These are phyloP conservation scores for Mycena epipterygia DNA, from an alignment of 768 basidiomycete genomes.

Conservation along the genomic window DNA sequence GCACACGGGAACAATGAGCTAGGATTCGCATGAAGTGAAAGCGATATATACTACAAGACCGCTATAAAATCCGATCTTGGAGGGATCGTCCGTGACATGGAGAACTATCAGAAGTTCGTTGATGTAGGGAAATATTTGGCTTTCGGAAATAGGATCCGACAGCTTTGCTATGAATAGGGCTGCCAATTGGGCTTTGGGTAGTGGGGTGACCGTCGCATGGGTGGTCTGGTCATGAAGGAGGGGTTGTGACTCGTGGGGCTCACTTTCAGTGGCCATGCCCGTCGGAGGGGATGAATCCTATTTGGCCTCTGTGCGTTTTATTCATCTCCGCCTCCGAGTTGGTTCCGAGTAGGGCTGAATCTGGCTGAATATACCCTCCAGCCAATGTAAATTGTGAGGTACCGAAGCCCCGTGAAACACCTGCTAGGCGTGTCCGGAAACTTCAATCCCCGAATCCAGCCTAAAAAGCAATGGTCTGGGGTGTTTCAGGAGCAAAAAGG, in stretches of 20 bases:
- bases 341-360: no score
- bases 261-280: not conserved
- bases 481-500: no score
- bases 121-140: slow-evolving; percentile 77
- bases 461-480: no score
- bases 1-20: not conserved
- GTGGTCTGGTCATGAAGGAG: not conserved
- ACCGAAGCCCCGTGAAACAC: no score
- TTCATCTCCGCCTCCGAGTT: no score
- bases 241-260: not conserved
- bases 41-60: slow-evolving; percentile 66
- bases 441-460: no score
- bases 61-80: slow-evolving; percentile 74
- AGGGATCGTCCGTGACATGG: slow-evolving; percentile 66
- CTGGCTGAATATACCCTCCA: no score
- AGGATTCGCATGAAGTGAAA: not conserved
- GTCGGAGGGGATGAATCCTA: no score
- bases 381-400: no score
- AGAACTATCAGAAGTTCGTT: slow-evolving; percentile 74
- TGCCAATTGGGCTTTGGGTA: slow-evolving; percentile 63
- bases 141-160: slow-evolving; percentile 71
- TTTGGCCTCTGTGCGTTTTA: no score
- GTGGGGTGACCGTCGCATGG: slow-evolving; percentile 45
- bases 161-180: slow-evolving; percentile 67
- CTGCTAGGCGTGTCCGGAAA: no score